Base-by-base conservation (phyloP, 371 early-diverging fungal species). In the Syncephalis plumigaleata region DNA sequence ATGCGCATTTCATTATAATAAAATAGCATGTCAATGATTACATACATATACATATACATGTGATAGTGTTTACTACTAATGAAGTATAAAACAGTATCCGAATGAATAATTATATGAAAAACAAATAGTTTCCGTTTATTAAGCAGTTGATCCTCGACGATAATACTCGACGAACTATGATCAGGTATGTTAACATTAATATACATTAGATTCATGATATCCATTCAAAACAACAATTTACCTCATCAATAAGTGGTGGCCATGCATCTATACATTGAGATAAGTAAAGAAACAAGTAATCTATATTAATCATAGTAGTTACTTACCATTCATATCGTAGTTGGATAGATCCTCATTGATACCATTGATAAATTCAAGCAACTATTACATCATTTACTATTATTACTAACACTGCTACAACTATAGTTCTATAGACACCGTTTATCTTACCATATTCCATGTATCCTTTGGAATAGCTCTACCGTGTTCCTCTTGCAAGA, bases 391-490 rank as follows among this genome's bases (percentile, higher is more conserved):
- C 44, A 18, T 27, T 46, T 25, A 25, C 4, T 24, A 17, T 22
- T 17, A 16, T 36, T 7, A 48, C 24, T 21, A 18, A 11, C 23
- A 39, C 36, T 22, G 2, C 16, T 37, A 20, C 13, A 23, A 49
- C 9, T 40, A 4, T 42, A 3, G 44, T 36, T 13, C 23, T 45
- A 44, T 15, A 44, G 36, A 39, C 39, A 25, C 7, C 3, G 16
- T n/a, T 37, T 31, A 18, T 53, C 58, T 52, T 65, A 84, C 81
- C 71, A 82, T 55, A 45, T 68, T 73, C 91, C 90, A 90, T 2
- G 87, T 85, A 58, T 90, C 88, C 44, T 75, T 75, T 21, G 80
- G 78, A 51, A 90, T 85, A 9, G 86, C 71, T 50, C 80, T 83
- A 13, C 68, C 67, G 58, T 85, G 73, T 45, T 84, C 69, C 49